A percentile compares a stretch with the other conserved stretches of the same genome.
These are phyloP conservation scores for Pythium pyrilobum DNA, from an alignment of 352 stramenopile genomes.

Conservation along the genomic window DNA sequence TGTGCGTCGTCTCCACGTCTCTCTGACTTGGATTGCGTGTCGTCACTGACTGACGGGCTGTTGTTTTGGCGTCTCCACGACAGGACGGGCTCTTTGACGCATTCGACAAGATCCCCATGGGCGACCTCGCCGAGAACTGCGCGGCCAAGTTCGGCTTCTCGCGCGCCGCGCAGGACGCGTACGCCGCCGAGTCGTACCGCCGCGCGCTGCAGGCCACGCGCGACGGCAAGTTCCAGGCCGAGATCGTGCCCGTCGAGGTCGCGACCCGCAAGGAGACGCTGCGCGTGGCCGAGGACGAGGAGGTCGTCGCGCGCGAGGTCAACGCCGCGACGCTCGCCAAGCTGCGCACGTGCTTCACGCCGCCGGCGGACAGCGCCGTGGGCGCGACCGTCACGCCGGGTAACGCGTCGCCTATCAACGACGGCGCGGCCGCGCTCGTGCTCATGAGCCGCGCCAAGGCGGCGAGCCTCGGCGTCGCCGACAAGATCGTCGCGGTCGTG, in stretches of 20 bases:
- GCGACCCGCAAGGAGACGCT: constrained; percentile 7
- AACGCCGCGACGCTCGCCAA: constrained; percentile 82
- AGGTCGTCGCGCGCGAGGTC: constrained; percentile 72
- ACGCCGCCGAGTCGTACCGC: constrained; percentile 89
- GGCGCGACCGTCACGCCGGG: constrained; percentile 92
- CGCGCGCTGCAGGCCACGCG: constrained; percentile 53
- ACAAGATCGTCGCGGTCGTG: constrained; percentile 59
- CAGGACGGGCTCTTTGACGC: constrained; percentile 93
- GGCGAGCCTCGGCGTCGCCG: constrained; percentile 45
- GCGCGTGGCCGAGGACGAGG: constrained; percentile 82
- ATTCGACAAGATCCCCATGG: constrained; percentile 94
- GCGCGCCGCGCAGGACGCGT: constrained; percentile 92
- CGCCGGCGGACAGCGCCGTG: constrained; percentile 15
- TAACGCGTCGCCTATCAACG: constrained; percentile 95
- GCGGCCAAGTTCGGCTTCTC: constrained; percentile 76
- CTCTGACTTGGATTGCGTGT: neutral
- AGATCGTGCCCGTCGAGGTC: constrained; percentile 85
- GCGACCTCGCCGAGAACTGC: constrained; percentile 92
- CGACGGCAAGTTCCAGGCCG: constrained; percentile 63
- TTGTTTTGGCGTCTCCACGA: too few species aligned
- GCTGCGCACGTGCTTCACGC: constrained; percentile 88
- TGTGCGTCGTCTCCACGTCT: constrained; percentile 17
- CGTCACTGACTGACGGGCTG: constrained; percentile 23
- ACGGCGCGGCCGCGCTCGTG: constrained; percentile 92
- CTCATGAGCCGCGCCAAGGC: constrained; percentile 88